Percentiles rank a stretch among this genome's conserved stretches.
Conservation (phyloP, 2,329 filamentous ascomycete genomes). For the Torrubiella hemipterigena region DNA sequence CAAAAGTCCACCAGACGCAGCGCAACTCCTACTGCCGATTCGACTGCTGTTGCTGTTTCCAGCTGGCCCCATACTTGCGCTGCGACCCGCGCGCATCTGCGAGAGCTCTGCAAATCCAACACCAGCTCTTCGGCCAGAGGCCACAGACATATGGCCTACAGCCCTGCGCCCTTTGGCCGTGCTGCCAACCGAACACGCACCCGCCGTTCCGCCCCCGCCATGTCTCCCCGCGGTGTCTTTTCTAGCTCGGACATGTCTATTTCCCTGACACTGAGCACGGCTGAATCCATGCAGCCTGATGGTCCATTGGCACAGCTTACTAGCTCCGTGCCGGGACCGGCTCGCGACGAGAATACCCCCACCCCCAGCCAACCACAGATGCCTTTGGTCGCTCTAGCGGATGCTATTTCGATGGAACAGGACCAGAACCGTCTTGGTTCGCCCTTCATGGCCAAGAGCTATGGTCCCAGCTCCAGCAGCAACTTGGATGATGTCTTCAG, state of each 20-base stretch:
- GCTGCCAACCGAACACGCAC: conserved; percentile 36
- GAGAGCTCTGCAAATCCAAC: conserved; percentile 49
- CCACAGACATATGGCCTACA: conserved; percentile 36
- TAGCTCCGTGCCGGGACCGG: conserved; percentile 22
- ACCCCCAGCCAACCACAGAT: conserved; percentile 1
- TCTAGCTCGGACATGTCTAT: conserved; percentile 50
- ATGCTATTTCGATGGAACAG: conserved; percentile 12
- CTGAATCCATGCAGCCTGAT: conserved; percentile 51
- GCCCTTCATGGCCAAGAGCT: conserved; percentile 45
- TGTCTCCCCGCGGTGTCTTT: conserved; percentile 34
- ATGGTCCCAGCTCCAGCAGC: conserved; percentile 48
- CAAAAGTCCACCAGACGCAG: conserved; percentile 33
- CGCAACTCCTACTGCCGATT: conserved; percentile 40
- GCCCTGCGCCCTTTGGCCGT: conserved; percentile 43
- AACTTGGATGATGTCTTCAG: conserved; percentile 27
- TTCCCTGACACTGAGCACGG: conserved; percentile 50
- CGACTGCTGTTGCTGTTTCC: conserved; percentile 31
- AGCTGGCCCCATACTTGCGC: conserved; percentile 54
- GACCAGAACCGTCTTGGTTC: conserved; percentile 32
- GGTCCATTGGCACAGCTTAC: conserved; percentile 50
- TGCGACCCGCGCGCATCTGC: conserved; percentile 48
- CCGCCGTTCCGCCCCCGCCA: conserved; percentile 33
- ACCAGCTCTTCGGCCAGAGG: conserved; percentile 31
- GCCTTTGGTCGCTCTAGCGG: conserved; percentile 6
- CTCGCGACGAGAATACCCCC: conserved; percentile 7